Evolutionary conservation across 768 basidiomycete species (phyloP), one percentile per base, ranked within the genome.

Genomic region (Mycena indigotica): DNA sequence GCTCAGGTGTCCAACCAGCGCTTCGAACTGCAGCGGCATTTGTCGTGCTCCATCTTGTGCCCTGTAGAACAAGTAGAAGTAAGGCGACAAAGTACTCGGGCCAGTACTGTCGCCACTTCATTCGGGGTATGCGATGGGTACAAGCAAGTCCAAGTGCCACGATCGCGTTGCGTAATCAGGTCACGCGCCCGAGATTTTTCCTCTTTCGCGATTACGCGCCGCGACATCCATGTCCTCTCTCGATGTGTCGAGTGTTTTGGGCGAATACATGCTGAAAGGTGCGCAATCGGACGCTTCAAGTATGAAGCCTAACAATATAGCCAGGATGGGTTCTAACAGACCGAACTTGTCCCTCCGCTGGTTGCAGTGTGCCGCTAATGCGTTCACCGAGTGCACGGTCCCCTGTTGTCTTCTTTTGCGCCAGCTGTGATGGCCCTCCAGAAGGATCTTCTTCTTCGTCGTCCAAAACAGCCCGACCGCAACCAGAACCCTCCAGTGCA

Each of bases 191-290:
- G n/a, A n/a, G n/a, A n/a, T n/a, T n/a, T n/a, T n/a, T n/a, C n/a
- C n/a, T n/a, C n/a, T n/a, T n/a, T n/a, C n/a, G n/a, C n/a, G n/a
- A n/a, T n/a, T n/a, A n/a, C n/a, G n/a, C n/a, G n/a, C n/a, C n/a
- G n/a, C n/a, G n/a, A 28, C 21, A 35, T 8, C 32, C 32, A 26
- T 21, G 15, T 13, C 46, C 21, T 48, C 25, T 72, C 84, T 40
- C 38, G 81, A 87, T 64, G 79, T 88, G 10, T 84, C 89, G n/a
- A 72, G 72, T 57, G 80, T 73, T 35, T 78, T 92, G 16, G 88
- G 88, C 4, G 81, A 86, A 61, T 87, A 83, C 59, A 84, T 93
- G 84, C 74, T 91, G 61, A 85, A 83, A 70, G 90, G 90, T 63
- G 91, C 89, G 89, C 89, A 89, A 57, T 26, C 19, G n/a, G 13